Percentiles rank a stretch among this genome's conserved stretches.
These are phyloP conservation scores for Allium cepa DNA, from an alignment of 106 monocot genomes.

Conservation along the genomic window DNA sequence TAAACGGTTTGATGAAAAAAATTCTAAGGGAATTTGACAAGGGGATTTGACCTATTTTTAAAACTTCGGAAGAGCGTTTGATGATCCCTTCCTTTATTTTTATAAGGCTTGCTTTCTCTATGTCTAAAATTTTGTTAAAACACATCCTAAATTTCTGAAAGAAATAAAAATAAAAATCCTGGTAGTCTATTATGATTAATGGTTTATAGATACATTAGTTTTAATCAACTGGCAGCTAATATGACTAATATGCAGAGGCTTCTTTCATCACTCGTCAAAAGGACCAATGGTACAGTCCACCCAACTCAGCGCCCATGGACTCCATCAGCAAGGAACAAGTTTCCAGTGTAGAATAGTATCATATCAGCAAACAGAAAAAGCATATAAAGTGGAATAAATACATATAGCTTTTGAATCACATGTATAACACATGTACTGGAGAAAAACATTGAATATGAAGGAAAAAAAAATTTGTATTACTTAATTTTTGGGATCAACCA, in stretches of 20 bases:
- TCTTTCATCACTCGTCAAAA: constrained; percentile 60
- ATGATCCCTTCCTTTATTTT: no score
- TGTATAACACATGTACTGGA: no score
- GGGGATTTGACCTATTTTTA: no score
- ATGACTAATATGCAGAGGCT: constrained; percentile 50
- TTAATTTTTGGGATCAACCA: no score
- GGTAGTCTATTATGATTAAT: neutral
- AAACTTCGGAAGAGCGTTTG: no score
- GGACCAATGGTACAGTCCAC: constrained; percentile 69
- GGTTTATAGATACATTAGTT: neutral
- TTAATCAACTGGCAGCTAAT: neutral
- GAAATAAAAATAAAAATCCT: neutral
- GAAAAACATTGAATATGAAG: no score
- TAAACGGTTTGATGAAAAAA: no score
- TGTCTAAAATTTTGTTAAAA: neutral
- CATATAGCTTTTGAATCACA: no score
- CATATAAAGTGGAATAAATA: no score
- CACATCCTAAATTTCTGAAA: neutral
- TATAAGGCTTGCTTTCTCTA: neutral
- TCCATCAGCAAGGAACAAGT: constrained; percentile 19
- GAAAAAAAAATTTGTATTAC: no score
- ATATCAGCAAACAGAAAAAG: no score
- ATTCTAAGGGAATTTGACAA: no score
- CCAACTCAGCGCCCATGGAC: constrained; percentile 17
- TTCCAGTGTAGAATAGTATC: constrained; percentile 9